phyloP scores from a whole-genome alignment of 2,329 filamentous ascomycete species.

The Cordyceps cicadae region DNA sequence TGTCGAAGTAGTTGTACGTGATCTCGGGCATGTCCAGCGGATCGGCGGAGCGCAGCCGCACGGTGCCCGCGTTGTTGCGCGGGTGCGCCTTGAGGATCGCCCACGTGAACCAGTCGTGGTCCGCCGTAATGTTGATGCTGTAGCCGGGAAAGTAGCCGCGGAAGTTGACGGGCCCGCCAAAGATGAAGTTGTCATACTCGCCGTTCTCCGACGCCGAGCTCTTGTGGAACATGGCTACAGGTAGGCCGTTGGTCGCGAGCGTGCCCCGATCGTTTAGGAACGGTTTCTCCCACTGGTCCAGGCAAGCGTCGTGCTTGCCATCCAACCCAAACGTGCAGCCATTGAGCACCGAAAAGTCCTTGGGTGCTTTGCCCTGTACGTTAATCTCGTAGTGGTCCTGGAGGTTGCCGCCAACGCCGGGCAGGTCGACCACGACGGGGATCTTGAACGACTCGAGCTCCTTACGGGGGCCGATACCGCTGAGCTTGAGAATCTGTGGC shows the following conservation, averaged over 20 bases:
- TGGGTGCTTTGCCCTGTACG: conserved; percentile 26
- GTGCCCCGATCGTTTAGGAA: conserved; percentile 22
- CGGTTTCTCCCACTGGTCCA: conserved; percentile 25
- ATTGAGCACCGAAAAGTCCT: conserved; percentile 21
- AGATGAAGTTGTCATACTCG: conserved; percentile 45
- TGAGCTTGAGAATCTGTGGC: conserved; percentile 45
- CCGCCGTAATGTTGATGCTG: conserved; percentile 35
- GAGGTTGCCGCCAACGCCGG: conserved; percentile 53
- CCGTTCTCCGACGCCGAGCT: conserved; percentile 27
- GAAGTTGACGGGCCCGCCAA: conserved; percentile 47
- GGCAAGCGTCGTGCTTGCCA: conserved; percentile 27
- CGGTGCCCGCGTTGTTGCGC: conserved; percentile 52
- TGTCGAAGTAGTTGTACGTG: conserved; percentile 52
- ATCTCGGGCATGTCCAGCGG: conserved; percentile 57
- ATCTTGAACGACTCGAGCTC: conserved; percentile 32
- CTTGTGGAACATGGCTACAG: conserved; percentile 35
- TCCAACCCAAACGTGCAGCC: conserved; percentile 25
- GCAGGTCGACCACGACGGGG: conserved; percentile 41
- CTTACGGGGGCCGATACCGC: conserved; percentile 35
- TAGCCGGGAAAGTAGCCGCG: conserved; percentile 49
- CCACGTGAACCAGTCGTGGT: conserved; percentile 34
- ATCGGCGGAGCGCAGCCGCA: conserved; percentile 51
- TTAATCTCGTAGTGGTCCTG: conserved; percentile 44
- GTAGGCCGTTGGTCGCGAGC: conserved; percentile 42
- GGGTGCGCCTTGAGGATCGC: conserved; percentile 52